Percentiles rank a stretch among this genome's conserved stretches.
Evolutionary conservation across 257 asterid species (phyloP).

Genomic region (Salvia splendens): DNA sequence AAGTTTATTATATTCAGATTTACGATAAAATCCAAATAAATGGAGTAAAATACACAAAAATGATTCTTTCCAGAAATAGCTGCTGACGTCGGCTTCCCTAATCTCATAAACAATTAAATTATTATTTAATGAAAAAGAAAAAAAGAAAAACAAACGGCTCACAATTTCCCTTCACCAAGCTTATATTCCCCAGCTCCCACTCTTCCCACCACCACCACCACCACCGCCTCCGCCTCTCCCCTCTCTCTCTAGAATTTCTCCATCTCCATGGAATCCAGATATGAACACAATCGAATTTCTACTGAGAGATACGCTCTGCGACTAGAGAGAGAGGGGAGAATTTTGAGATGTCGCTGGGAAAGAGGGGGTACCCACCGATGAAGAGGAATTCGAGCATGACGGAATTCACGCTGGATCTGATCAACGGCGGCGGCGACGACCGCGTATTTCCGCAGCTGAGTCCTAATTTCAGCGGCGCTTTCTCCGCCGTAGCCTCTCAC

Average conservation of each 20-base stretch:
- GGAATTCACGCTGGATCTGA: constrained; percentile 55
- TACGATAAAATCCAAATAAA: too few relatives aligned
- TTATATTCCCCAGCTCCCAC: constrained; percentile 54
- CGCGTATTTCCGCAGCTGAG: constrained; percentile 20
- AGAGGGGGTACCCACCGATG: constrained; percentile 67
- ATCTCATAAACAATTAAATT: neutral
- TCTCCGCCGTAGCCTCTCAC: constrained; percentile 28
- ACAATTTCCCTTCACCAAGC: constrained; percentile 46
- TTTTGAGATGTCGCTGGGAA: constrained; percentile 52
- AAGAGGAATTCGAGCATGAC: constrained; percentile 81
- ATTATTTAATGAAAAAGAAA: constrained; percentile 5
- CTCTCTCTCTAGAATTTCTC: constrained; percentile 22
- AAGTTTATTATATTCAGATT: too few relatives aligned
- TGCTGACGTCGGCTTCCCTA: constrained; percentile 35
- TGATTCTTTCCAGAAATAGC: constrained; percentile 20
- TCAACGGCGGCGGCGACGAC: constrained; percentile 32
- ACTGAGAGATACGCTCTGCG: neutral
- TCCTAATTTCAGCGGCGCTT: constrained; percentile 30
- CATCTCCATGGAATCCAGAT: neutral
- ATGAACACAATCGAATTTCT: neutral
- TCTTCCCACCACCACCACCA: neutral
- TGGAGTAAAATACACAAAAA: neutral
- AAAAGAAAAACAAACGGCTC: constrained; percentile 40
- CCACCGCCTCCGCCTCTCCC: constrained; percentile 1
- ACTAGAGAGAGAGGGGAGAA: neutral